phyloP scores from a whole-genome alignment of 257 asterid species.

The Capsicum chinense region DNA sequence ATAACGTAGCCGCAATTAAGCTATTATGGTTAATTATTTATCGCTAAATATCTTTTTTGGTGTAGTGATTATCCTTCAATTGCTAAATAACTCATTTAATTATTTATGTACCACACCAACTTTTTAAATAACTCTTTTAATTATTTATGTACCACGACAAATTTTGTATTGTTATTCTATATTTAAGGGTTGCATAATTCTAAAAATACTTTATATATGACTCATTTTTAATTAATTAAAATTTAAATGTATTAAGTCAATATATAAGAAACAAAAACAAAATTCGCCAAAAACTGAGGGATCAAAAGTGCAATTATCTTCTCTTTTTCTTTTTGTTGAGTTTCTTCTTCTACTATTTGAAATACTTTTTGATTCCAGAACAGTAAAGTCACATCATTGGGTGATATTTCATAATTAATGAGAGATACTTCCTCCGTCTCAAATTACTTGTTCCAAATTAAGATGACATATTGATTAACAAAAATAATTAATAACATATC shows the following conservation, averaged over 20 bases:
- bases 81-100: background rate
- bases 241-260: background rate
- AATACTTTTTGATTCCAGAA: background rate
- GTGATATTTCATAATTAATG: background rate
- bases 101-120: background rate
- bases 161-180: background rate
- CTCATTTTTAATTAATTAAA: background rate
- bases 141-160: background rate
- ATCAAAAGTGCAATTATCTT: background rate
- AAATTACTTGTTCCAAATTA: too few species aligned
- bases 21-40: too few species aligned
- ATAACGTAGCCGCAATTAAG: too few species aligned
- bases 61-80: too few species aligned
- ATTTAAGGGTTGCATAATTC: background rate
- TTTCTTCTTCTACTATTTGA: background rate
- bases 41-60: too few species aligned
- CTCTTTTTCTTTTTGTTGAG: background rate
- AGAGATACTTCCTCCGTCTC: background rate
- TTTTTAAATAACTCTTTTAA: background rate
- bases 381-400: slow-evolving; percentile 4
- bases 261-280: background rate
- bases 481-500: too few species aligned
- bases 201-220: background rate
- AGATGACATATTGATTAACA: too few species aligned
- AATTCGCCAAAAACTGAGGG: background rate